Conservation (phyloP, 106 monocot species). For the Platanthera guangdongensis region DNA sequence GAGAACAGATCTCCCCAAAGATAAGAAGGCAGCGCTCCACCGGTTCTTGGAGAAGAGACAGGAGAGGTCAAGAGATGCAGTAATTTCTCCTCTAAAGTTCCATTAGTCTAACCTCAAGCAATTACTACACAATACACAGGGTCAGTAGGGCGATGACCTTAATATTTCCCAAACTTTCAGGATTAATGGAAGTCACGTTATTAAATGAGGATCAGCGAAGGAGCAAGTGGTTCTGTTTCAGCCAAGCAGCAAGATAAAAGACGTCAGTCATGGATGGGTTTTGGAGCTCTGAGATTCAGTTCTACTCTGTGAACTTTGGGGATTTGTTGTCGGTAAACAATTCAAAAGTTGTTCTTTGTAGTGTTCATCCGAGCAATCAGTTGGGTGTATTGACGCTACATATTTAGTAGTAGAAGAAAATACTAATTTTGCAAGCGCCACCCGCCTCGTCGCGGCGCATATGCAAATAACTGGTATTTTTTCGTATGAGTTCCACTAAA, state of each 20-base stretch:
- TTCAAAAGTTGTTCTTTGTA: neutral
- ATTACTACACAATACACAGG: neutral
- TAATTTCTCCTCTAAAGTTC: neutral
- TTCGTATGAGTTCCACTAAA: too few species aligned
- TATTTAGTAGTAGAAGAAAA: too few species aligned
- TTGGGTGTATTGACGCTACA: too few species aligned
- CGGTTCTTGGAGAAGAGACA: slow-evolving; percentile 85
- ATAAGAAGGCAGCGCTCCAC: slow-evolving; percentile 51
- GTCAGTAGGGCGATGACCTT: neutral
- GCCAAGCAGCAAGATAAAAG: slow-evolving; percentile 21
- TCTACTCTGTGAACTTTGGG: neutral
- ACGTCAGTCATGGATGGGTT: slow-evolving; percentile 31
- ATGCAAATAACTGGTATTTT: too few species aligned
- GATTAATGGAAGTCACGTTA: slow-evolving; percentile 30
- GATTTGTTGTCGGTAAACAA: neutral
- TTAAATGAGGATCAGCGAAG: slow-evolving; percentile 6
- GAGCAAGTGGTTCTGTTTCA: neutral
- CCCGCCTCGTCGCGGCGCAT: too few species aligned
- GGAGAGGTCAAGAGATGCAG: slow-evolving; percentile 31
- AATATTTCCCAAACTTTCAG: neutral
- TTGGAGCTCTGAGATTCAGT: slow-evolving; percentile 15
- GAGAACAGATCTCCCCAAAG: slow-evolving; percentile 41
- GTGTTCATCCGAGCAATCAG: neutral
- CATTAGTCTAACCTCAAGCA: neutral
- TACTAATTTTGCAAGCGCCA: too few species aligned